Evolutionary conservation across 495 filamentous ascomycete species (phyloP), one percentile per base, ranked within the genome.

Genomic region (Saxophila tyrrhenica): DNA sequence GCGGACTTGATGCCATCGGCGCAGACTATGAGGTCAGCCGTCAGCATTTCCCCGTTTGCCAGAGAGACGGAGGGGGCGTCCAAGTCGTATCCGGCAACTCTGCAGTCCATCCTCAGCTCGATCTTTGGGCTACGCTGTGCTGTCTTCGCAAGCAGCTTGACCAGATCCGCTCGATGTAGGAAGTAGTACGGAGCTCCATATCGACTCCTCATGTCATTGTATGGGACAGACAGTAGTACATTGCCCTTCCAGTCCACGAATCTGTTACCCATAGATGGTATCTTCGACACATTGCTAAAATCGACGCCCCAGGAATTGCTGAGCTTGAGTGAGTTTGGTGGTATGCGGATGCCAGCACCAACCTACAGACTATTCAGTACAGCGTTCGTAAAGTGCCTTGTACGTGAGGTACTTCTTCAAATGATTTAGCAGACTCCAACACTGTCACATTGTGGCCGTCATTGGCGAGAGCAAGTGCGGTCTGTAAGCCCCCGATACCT

Each of bases 1-100:
- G 39, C 21, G 8, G 57, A 60, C 29, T 57, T 56, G 48, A 59
- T 59, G 16, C 60, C 60, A 42, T 62, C 60, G 3, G 57, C 57
- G 24, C 56, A 53, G 25, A 62, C 29, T n/a, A 61, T 43, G 7
- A 61, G 20, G 19, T 61, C 58, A 1, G 48, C 58, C 10, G 48
- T 23, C 25, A 57, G 42, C 7, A 48, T 20, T 13, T 39, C 44
- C 1, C 50, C 49, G 3, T 29, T 29, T 22, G 42, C 29, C 9
- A 57, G 21, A 7, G 39, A 42, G 19, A 61, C 50, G 21, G 58
- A 47, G 8, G 57, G 57, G 13, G 39, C 22, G 5, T 50, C 42
- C 21, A 44, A 51, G 21, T 57, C 54, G 24, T 57, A 50, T 5
- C 38, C 35, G 2, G 38, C 50, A n/a, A 53, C 52, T 46, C 38